A percentile compares a stretch with the other conserved stretches of the same genome.
Evolutionary conservation across 306 rosid genomes (phyloP).

Genomic region (Sicyos edulis): DNA sequence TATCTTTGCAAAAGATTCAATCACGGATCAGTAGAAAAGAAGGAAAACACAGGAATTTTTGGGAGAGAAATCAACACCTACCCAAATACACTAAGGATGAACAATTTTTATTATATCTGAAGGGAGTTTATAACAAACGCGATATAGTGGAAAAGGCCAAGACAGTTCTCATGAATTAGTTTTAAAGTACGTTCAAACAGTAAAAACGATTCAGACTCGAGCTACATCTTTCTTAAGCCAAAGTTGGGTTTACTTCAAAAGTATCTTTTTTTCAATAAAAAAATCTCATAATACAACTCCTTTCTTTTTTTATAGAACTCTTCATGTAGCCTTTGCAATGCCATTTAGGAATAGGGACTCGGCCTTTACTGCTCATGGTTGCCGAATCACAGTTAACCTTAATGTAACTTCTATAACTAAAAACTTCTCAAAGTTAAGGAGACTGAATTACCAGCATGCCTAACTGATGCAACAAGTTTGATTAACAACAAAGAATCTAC

Average conservation of each 20-base stretch:
- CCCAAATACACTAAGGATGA: neutral
- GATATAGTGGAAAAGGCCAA: neutral
- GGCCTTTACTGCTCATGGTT: neutral
- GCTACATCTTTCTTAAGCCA: neutral
- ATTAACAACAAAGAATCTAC: neutral
- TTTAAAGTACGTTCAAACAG: neutral
- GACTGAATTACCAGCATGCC: neutral
- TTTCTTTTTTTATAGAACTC: neutral
- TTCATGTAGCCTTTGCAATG: neutral
- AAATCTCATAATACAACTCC: neutral
- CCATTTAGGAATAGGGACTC: neutral
- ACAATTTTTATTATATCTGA: neutral
- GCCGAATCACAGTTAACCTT: neutral
- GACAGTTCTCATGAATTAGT: neutral
- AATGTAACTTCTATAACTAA: neutral
- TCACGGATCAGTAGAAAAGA: neutral
- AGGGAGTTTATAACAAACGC: neutral
- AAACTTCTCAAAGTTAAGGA: neutral
- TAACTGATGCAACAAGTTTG: constrained; percentile 1
- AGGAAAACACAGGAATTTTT: neutral
- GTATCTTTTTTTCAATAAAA: neutral
- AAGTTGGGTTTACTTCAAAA: neutral
- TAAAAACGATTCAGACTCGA: neutral
- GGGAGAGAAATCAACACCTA: constrained; percentile 1
- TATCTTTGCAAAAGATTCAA: neutral